Base-by-base conservation (phyloP, 345 rosid species). In the Boechera divaricarpa region DNA sequence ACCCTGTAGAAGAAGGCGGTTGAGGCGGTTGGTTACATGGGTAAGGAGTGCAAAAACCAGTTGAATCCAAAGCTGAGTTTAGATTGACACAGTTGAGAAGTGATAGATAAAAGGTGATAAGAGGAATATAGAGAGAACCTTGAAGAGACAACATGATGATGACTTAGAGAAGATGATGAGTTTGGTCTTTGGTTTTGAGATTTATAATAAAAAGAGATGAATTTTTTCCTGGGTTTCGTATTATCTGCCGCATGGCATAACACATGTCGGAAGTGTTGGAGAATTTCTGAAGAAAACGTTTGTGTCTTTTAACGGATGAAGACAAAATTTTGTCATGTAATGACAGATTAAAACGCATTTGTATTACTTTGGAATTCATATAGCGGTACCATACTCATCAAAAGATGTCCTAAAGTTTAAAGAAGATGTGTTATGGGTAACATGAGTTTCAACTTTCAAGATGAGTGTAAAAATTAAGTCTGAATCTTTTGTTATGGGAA, bases 11-110 rank as follows among this genome's bases (percentile, higher is more conserved):
- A 15, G 72, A 72, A 58, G 77, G 81, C 3, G 69, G 69, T 51
- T 76, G 79, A 68, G 79, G 74, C 35, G 81, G 81, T 67, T 79
- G 82, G 54, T 79, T 73, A 53, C 82, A 79, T 73, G 82, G 82
- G 70, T 79, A 79, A 73, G 82, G 82, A 68, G 74, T 48, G 68
- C 81, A 77, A 1, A 65, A 49, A 35, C 16, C 58, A 67, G 74
- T 67, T 42, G 74, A 32, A 36, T 73, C 78, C 3, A 0, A 42
- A 52, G 82, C 78, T 53, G 58, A 61, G 77, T 52, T 72, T 72
- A 73, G 65, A 59, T 44, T 51, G 49, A 66, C 63, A 58, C 65
- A 64, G 62, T 60, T 47, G 39, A 72, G 3, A 32, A 73, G 69
- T 35, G 68, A 41, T 15, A 78, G 6, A 15, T 42, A 73, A 61